A percentile compares a stretch with the other conserved stretches of the same genome.
These are phyloP conservation scores for Metschnikowia kofuensis DNA, from an alignment of 805 yeast genomes.

Conservation along the genomic window DNA sequence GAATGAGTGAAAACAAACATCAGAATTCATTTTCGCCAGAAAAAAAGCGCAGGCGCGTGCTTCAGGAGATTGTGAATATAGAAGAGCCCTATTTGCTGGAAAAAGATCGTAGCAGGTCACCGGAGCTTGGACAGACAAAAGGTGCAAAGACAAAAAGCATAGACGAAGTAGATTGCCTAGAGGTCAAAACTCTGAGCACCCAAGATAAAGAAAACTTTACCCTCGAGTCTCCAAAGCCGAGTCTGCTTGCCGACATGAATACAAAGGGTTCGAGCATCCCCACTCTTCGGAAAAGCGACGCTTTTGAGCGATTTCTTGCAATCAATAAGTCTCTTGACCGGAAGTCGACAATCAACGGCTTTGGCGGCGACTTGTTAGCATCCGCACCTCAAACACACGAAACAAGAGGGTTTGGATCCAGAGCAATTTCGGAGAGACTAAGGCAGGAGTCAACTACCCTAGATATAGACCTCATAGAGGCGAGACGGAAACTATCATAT, in stretches of 20 bases:
- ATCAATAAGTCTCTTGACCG: constrained; percentile 15
- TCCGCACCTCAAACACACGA: not conserved
- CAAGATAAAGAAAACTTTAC: not conserved
- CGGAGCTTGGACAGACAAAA: no score
- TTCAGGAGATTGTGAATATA: constrained; percentile 15
- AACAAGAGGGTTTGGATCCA: not conserved
- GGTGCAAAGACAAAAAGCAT: no score
- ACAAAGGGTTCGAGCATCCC: constrained; percentile 15
- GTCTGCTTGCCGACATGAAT: constrained; percentile 2
- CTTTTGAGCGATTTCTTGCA: constrained; percentile 12
- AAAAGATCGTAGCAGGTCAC: constrained; percentile 4
- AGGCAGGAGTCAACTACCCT: constrained; percentile 16
- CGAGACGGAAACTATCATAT: constrained; percentile 2
- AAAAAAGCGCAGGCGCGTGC: constrained; percentile 18
- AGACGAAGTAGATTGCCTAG: no score
- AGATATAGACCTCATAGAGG: constrained; percentile 21
- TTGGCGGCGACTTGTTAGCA: not conserved
- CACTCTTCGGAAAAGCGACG: constrained; percentile 9
- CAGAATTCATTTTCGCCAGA: constrained; percentile 5
- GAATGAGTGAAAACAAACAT: not conserved
- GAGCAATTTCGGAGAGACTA: constrained; percentile 8
- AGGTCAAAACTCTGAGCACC: no score
- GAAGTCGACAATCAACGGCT: constrained; percentile 7
- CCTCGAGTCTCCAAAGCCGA: not conserved
- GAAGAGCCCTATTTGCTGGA: constrained; percentile 13